Evolutionary conservation across 495 filamentous ascomycete genomes (phyloP), one percentile per base, ranked within the genome.

Genomic region (Poronia punctata): DNA sequence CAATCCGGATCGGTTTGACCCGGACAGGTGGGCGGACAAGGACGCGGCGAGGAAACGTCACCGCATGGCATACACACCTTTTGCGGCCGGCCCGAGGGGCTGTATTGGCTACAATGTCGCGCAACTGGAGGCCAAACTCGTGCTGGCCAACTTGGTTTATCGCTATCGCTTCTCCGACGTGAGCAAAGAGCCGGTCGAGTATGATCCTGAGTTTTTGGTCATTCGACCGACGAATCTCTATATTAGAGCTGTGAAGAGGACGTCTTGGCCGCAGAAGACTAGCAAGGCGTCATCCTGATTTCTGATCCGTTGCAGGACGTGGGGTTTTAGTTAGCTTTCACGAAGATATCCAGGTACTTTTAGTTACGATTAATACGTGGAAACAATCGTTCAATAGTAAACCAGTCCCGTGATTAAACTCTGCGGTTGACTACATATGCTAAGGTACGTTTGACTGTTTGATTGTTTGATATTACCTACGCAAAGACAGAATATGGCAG

Each of bases 21-120:
- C 69, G 0, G 67, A 71, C 28, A 51, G 69, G 4, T 72, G 69
- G 70, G 24, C 21, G 16, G 63, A 70, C 22, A 65, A 60, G 0
- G 59, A 61, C 1, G 54, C 59, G 24, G 62, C 65, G 11, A 65
- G 68, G 46, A 54, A 50, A 14, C 28, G 56, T 18, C 63, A 61
- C 26, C 61, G 62, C 42, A 46, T 46, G 5, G 48, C 61, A 3
- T 74, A 71, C 49, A 57, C 65, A 5, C 67, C 69, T 0, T 72
- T 74, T 34, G 70, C 64, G 0, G 51, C 57, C 9, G 69, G 69
- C 0, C 60, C 53, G 0, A 45, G 70, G 0, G 60, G 56, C 49
- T 72, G 69, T 40, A 67, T 74, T 33, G 70, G 70, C 0, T 74
- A 70, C 49, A 72, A 68, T 39, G 65, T 72, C 40, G 70, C 68